Conservation (phyloP, 2,329 filamentous ascomycete genomes). For the Sporothrix phasma region DNA sequence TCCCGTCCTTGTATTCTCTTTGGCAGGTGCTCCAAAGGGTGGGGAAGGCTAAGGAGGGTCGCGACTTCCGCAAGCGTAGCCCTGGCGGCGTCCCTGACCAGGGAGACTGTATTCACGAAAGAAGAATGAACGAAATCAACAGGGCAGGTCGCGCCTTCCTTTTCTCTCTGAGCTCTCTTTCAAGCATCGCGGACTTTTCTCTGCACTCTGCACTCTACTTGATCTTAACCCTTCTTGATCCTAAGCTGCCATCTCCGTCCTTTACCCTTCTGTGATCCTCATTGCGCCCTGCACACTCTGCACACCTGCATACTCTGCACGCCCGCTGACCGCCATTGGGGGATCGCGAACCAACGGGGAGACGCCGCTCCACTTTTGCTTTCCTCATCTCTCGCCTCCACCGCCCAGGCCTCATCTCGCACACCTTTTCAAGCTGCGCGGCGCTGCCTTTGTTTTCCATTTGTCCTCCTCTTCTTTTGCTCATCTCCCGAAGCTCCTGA, state of each 20-base stretch:
- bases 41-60: not conserved
- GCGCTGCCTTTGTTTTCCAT: too few relatives aligned
- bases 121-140: not conserved
- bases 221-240: too few relatives aligned
- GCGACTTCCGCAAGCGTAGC: constrained; percentile 3
- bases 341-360: constrained; percentile 5
- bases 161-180: not conserved
- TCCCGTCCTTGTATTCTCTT: not conserved
- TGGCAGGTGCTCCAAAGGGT: not conserved
- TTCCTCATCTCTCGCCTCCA: not conserved
- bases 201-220: too few relatives aligned
- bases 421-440: not conserved
- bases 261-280: not conserved
- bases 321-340: constrained; percentile 14
- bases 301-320: not conserved
- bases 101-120: too few relatives aligned
- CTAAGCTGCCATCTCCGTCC: not conserved
- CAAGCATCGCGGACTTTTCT: not conserved
- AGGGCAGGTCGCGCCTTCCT: not conserved
- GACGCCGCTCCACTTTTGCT: not conserved
- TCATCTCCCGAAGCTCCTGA: not conserved
- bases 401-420: not conserved
- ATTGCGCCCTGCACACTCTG: not conserved
- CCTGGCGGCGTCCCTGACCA: not conserved
- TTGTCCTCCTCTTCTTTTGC: too few relatives aligned